Base-by-base conservation (phyloP, 495 filamentous ascomycete genomes). In the Cercophora sp. region DNA sequence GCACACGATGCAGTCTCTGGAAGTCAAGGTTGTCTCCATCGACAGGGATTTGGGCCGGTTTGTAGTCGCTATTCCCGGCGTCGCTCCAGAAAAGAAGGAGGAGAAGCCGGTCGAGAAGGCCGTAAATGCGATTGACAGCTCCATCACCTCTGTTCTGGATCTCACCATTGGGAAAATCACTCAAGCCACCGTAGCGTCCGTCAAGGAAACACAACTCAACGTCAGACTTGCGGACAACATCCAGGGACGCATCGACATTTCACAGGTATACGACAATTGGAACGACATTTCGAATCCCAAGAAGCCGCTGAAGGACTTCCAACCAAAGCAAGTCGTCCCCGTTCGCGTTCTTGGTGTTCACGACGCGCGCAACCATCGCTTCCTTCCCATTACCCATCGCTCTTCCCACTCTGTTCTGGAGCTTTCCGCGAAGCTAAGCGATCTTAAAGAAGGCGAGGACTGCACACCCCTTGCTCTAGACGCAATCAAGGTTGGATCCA, bases 141-240 rank as follows among this genome's bases (percentile, higher is more conserved):
- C 70, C 19, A 75, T 87, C 43, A 79, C 70, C 26, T 77, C 81
- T 5, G 73, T 86, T 20, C 79, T 83, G 42, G 88, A 95, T 59
- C 77, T 92, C 39, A 70, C 70, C 10, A 74, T 90, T 45, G 93
- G 93, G 41, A 86, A 79, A 58, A 60, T 88, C 42, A 87, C 85
- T 23, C 88, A 91, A 67, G 93, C 86, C 27, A 84, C 78, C 51
- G 81, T 98, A 35, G 76, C 75, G 34, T 88, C 88, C 8, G 69
- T 95, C 55, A 96, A 93, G 66, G 83, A 82, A 25, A 96, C 91
- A 0, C 93, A 97, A 62, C 70, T 98, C 46, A 96, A 96, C 58
- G 89, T 97, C 16, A 81, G 85, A 52, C 77, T 97, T 50, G 89
- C 89, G 35, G 89, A 96, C 61, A 91, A 90, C 60, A 75, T 96